phyloP scores from a whole-genome alignment of 208 protist genomes.

The Angomonas ambiguus region DNA sequence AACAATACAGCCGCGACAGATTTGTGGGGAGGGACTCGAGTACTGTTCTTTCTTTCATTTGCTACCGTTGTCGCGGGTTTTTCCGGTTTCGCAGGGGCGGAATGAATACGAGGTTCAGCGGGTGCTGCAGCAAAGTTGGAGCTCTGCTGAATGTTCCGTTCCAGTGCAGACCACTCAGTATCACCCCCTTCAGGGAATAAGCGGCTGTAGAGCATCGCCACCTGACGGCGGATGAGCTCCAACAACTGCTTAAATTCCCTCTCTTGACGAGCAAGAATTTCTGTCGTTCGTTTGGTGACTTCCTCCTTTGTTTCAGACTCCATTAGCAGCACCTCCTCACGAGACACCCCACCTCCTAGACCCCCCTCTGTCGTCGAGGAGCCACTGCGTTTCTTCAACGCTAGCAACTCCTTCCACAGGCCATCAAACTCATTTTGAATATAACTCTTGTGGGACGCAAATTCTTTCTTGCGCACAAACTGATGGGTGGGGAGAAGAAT shows the following conservation, averaged over 20 bases:
- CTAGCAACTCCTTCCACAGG: conserved; percentile 59
- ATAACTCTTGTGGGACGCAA: conserved; percentile 43
- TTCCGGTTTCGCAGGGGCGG: too few species aligned
- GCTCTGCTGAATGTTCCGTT: neutral
- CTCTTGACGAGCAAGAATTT: conserved; percentile 30
- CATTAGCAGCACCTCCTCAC: conserved; percentile 50
- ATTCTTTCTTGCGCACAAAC: conserved; percentile 55
- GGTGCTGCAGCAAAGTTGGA: too few species aligned
- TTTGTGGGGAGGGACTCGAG: neutral
- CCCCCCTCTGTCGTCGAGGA: neutral
- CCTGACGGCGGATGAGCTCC: neutral
- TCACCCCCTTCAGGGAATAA: neutral
- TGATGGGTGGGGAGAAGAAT: conserved; percentile 40
- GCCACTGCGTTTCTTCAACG: conserved; percentile 20
- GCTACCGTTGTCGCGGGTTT: too few species aligned
- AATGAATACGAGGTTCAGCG: too few species aligned
- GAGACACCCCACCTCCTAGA: conserved; percentile 21
- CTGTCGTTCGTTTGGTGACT: conserved; percentile 4
- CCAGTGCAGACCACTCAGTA: neutral
- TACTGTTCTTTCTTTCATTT: neutral
- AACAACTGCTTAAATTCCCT: conserved; percentile 17
- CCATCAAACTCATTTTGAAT: conserved; percentile 55
- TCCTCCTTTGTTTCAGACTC: conserved; percentile 34
- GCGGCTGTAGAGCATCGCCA: neutral
- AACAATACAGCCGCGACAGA: neutral